These are phyloP conservation scores for Logfia minima DNA, from an alignment of 129 eudicot genomes.

Conservation along the genomic window DNA sequence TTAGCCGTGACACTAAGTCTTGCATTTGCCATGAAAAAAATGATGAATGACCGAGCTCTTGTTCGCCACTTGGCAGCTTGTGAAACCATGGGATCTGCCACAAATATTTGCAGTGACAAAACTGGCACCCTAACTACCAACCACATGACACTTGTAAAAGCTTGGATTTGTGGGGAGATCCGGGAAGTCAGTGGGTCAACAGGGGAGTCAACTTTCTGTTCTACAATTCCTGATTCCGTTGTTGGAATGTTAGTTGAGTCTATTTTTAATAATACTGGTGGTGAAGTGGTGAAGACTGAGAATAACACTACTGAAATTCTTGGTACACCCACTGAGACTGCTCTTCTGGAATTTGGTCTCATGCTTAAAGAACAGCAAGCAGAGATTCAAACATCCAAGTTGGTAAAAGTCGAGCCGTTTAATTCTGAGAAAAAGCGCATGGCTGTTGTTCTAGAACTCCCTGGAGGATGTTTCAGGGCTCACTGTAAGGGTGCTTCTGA, in stretches of 20 bases:
- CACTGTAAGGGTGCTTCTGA: constrained; percentile 95
- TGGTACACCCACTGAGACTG: constrained; percentile 87
- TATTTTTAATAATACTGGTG: constrained; percentile 80
- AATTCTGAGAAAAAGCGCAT: constrained; percentile 78
- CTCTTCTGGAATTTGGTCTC: constrained; percentile 84
- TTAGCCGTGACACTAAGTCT: constrained; percentile 90
- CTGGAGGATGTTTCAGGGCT: constrained; percentile 58
- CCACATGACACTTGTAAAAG: constrained; percentile 90
- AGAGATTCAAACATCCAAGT: constrained; percentile 44
- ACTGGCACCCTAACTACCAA: constrained; percentile 92
- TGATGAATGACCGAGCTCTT: constrained; percentile 97
- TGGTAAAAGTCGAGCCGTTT: constrained; percentile 86
- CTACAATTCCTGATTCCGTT: constrained; percentile 57
- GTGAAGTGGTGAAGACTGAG: constrained; percentile 67
- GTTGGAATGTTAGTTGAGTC: constrained; percentile 56
- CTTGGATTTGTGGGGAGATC: constrained; percentile 68
- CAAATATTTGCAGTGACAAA: constrained; percentile 87
- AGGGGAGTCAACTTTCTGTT: constrained; percentile 26
- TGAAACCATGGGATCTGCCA: constrained; percentile 98
- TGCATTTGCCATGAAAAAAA: constrained; percentile 96
- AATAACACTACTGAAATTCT: constrained; percentile 66
- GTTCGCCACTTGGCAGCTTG: constrained; percentile 97
- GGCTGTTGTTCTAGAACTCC: constrained; percentile 79
- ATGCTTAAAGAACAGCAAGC: constrained; percentile 58
- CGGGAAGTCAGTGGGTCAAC: constrained; percentile 41